These are phyloP conservation scores for Lichina pygmaea DNA, from an alignment of 495 filamentous ascomycete genomes.

Conservation along the genomic window DNA sequence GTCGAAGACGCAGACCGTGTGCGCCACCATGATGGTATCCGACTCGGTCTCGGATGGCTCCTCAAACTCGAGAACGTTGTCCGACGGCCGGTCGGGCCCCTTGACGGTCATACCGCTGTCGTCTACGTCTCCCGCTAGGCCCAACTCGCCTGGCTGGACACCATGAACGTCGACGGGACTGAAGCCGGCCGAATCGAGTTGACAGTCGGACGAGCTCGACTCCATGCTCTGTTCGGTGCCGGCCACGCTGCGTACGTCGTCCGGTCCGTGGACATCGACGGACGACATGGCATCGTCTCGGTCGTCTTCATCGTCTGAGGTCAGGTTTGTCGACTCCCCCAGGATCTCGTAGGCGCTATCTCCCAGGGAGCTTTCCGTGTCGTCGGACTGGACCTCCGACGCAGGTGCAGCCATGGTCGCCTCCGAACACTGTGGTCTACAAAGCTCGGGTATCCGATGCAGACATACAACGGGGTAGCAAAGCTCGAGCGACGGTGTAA, in stretches of 20 bases:
- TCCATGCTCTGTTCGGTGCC: slow-evolving; percentile 16
- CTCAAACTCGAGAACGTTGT: slow-evolving; percentile 10
- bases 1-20: slow-evolving; percentile 30
- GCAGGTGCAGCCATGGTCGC: slow-evolving; percentile 10
- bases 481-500: background rate
- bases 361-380: slow-evolving; percentile 5
- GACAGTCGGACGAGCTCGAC: slow-evolving; percentile 10
- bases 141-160: no score
- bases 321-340: slow-evolving; percentile 2
- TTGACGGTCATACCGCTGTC: slow-evolving; percentile 6
- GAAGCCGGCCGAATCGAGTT: slow-evolving; percentile 5
- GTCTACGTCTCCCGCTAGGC: slow-evolving; percentile 4
- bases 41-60: slow-evolving; percentile 10
- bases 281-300: slow-evolving; percentile 21
- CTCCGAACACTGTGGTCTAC: no score
- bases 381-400: slow-evolving; percentile 17
- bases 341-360: slow-evolving; percentile 5
- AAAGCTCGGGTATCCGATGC: background rate
- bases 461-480: background rate
- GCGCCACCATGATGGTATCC: slow-evolving; percentile 23
- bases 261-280: slow-evolving; percentile 14
- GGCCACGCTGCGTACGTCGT: slow-evolving; percentile 26
- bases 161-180: background rate
- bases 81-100: slow-evolving; percentile 11
- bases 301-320: slow-evolving; percentile 4